Evolutionary conservation across 768 basidiomycete species (phyloP), one percentile per base, ranked within the genome.

Genomic region (Xerocomus spinulosus): DNA sequence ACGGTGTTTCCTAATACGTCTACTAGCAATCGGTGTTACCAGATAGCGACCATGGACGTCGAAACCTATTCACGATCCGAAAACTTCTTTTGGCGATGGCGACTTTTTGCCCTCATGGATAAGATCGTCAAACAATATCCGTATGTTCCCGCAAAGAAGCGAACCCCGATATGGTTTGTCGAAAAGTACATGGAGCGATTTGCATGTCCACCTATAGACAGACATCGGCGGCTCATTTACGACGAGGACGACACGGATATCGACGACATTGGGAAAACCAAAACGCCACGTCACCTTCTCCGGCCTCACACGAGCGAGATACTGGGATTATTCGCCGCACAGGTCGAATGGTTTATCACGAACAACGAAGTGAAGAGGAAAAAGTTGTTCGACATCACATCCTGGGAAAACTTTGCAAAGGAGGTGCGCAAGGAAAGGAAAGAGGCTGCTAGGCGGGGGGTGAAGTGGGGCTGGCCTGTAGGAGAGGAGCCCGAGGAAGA

Each of bases 281-380:
- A 29, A 3, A 67, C 61, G 28, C 69, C 70, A 13, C 72, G 77
- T 21, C 68, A 71, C 33, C 70, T 74, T 13, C 75, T 79, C 21
- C 72, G 66, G 46, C 62, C 84, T 23, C 71, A 80, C 37, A 69
- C 48, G 24, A 73, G 79, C 28, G 78, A 82, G 57, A 60, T 84
- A n/a, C 59, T 68, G 29, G 70, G 72, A 10, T 49, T 71, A 2
- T 76, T 83, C 50, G 81, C 80, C 10, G 68, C 72, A 9, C 81
- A 85, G 9, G 73, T 74, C 0, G 75, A 74, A 29, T 86, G 83
- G 83, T 54, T 86, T 8, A 59, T 81, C 30, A 73, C 77, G 10
- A 71, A 81, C 42, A 77, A 76, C 28, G 68, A 54, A 9, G 49
- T 64, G 29, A 52, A 45, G 30, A 55, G 60, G 21, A 46, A 52